Percentiles rank a stretch among this genome's conserved stretches.
These are phyloP conservation scores for Globisporangium megalacanthum DNA, from an alignment of 352 stramenopile genomes.

Conservation along the genomic window DNA sequence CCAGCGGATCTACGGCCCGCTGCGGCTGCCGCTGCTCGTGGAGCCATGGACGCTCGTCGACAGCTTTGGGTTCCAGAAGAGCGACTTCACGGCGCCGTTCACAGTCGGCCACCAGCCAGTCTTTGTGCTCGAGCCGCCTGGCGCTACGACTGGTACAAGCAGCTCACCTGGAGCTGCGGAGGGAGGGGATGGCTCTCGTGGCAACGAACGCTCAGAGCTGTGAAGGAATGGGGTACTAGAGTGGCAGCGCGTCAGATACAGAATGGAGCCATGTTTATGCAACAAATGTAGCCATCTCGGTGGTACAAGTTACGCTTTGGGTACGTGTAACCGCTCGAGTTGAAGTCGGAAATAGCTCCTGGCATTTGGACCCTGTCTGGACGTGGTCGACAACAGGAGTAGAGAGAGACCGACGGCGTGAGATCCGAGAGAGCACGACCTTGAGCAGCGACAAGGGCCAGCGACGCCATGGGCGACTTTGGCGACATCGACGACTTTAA, in stretches of 20 bases:
- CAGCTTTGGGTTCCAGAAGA: constrained; percentile 24
- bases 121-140: constrained; percentile 26
- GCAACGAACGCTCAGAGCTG: background rate
- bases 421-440: background rate
- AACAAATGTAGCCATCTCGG: too few species aligned
- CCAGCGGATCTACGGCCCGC: constrained; percentile 42
- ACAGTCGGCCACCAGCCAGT: constrained; percentile 23
- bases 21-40: constrained; percentile 45
- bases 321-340: too few species aligned
- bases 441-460: background rate
- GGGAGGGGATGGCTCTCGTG: background rate
- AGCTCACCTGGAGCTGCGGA: background rate
- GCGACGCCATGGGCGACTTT: constrained; percentile 54
- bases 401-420: background rate
- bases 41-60: constrained; percentile 31
- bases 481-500: constrained; percentile 78
- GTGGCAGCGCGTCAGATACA: background rate
- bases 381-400: too few species aligned
- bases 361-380: too few species aligned
- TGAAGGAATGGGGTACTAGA: background rate
- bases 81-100: constrained; percentile 30
- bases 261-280: too few species aligned
- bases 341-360: too few species aligned
- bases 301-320: too few species aligned
- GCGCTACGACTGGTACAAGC: background rate